Evolutionary conservation across 1,284 basidiomycete genomes (phyloP).

Genomic region (Puccinia horiana): DNA sequence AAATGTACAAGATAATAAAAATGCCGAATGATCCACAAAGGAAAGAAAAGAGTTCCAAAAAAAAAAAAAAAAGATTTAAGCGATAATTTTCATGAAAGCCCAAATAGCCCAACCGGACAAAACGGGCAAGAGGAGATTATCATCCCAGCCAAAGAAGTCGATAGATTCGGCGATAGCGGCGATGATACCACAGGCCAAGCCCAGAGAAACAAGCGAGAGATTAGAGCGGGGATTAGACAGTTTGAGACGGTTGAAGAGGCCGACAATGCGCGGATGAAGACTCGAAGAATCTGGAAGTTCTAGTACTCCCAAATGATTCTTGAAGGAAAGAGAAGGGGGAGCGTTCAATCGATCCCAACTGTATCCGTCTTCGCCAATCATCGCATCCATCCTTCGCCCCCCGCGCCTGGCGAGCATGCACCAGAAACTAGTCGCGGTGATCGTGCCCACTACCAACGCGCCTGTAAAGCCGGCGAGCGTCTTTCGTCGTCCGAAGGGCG

Average conservation of each 20-base stretch:
- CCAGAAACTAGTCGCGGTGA: slow-evolving; percentile 30
- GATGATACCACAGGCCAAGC: slow-evolving; percentile 28
- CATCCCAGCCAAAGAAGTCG: slow-evolving; percentile 47
- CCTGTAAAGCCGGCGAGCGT: slow-evolving; percentile 37
- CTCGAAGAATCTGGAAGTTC: no score
- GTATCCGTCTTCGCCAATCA: background rate
- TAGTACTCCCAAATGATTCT: no score
- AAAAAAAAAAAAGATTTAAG: background rate
- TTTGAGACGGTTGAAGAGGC: background rate
- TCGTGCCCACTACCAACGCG: slow-evolving; percentile 20
- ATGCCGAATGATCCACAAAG: no score
- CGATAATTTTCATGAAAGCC: slow-evolving; percentile 34
- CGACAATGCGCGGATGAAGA: background rate
- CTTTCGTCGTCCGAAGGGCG: slow-evolving; percentile 33
- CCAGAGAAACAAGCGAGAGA: background rate
- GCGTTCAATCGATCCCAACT: background rate
- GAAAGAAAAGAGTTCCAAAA: background rate
- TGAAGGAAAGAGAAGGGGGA: background rate
- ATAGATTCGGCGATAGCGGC: slow-evolving; percentile 34
- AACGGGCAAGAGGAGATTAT: slow-evolving; percentile 43
- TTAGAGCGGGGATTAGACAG: slow-evolving; percentile 19
- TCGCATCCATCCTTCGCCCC: no score
- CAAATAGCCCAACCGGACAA: slow-evolving; percentile 47
- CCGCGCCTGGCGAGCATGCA: slow-evolving; percentile 4
- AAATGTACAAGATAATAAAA: no score